Evolutionary conservation across 2,329 filamentous ascomycete species (phyloP), one percentile per base, ranked within the genome.

Genomic region (Xylaria digitata): DNA sequence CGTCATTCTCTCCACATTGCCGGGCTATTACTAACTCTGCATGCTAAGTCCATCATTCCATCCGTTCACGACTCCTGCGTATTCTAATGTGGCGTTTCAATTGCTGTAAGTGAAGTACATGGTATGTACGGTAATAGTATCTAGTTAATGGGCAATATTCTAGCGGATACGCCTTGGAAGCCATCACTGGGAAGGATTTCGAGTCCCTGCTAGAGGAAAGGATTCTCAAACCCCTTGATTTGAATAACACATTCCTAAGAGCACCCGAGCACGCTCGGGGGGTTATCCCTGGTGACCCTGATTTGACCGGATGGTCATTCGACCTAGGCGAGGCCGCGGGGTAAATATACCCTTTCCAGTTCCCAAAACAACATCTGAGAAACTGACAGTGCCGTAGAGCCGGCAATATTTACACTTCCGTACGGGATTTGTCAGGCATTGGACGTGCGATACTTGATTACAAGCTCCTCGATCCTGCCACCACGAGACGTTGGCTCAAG

Each of bases 401-500:
- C 1, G 78, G 79, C 3, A 78, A 75, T 34, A 77, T 80, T 63
- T 80, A 81, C 63, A 73, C 80, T 1, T 72, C 75, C 0, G 77
- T 76, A 23, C 70, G 76, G 3, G 79, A 79, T 32, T 60, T 76
- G 3, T 77, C 74, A 8, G 69, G 77, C 2, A 61, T 80, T 23
- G 75, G 75, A 6, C 73, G 74, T 50, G 69, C 75, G 2, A 76
- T 76, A 37, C 71, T 76, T 9, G 74, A 78, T 64, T 72, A 76
- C 34, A 79, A 78, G 0, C 73, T 82, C 8, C 75, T 82, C 6
- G 68, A 78, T 0, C 71, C 75, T 0, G 72, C 76, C 7, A 67
- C 71, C 26, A 82, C 80, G 0, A 74, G 76, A 30, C 76, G 75
- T 21, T 82, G 81, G 81, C 76, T 82, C 69, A 82, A 82, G 57